Evolutionary conservation across 192 early-diverging fungal genomes (phyloP).

Genomic region (Coemansia sp.): DNA sequence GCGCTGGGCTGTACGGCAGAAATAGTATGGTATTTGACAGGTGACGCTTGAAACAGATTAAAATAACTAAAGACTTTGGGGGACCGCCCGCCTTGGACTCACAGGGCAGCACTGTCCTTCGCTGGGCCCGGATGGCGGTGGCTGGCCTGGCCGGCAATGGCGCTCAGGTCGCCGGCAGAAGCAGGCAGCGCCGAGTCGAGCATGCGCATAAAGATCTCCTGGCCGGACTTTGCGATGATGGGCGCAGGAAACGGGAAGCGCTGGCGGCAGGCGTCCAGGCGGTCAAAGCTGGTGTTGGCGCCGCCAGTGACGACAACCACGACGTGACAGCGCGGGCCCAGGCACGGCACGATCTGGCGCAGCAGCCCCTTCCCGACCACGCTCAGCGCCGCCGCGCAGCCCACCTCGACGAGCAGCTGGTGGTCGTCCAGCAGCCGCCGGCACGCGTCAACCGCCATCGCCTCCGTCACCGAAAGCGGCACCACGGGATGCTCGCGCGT

Average conservation of each 20-base stretch:
- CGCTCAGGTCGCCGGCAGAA: background rate
- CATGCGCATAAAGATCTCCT: slow-evolving; percentile 61
- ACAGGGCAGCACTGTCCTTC: too few species aligned
- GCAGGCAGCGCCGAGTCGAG: slow-evolving; percentile 21
- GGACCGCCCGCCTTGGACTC: too few species aligned
- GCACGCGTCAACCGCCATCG: slow-evolving; percentile 57
- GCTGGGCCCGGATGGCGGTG: too few species aligned
- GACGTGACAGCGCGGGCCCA: slow-evolving; percentile 56
- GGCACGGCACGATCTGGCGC: slow-evolving; percentile 59
- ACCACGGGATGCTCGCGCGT: slow-evolving; percentile 22
- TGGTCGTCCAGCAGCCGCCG: slow-evolving; percentile 32
- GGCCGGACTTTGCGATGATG: slow-evolving; percentile 67
- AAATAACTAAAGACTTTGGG: too few species aligned
- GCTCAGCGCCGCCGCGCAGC: slow-evolving; percentile 62
- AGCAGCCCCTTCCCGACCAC: slow-evolving; percentile 61
- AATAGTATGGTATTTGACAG: background rate
- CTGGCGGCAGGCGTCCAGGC: slow-evolving; percentile 57
- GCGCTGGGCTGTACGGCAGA: background rate
- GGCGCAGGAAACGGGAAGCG: slow-evolving; percentile 60
- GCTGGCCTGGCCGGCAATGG: background rate
- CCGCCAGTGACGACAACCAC: slow-evolving; percentile 72
- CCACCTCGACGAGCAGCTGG: slow-evolving; percentile 57
- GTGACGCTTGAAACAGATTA: background rate
- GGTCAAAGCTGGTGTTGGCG: slow-evolving; percentile 61
- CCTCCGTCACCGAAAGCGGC: slow-evolving; percentile 19